Conservation (phyloP, 345 rosid species). For the Lepidium didymum region DNA sequence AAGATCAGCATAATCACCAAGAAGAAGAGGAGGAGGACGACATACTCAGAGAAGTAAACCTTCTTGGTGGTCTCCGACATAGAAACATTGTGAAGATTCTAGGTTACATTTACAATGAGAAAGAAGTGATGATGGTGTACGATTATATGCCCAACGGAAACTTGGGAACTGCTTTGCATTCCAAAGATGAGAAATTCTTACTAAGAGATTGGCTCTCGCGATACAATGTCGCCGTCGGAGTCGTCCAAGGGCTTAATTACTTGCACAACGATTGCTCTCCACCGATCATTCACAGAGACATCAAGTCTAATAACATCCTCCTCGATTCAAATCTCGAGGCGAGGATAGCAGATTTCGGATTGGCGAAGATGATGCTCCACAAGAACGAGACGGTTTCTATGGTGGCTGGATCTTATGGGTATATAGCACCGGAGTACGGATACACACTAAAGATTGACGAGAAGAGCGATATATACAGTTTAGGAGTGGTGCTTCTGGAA, state of each 20-base stretch:
- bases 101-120: conserved; percentile 82
- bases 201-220: conserved; percentile 89
- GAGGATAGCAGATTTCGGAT: conserved; percentile 82
- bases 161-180: conserved; percentile 71
- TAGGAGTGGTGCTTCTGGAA: conserved; percentile 75
- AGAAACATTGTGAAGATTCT: conserved; percentile 69
- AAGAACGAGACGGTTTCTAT: conserved; percentile 80
- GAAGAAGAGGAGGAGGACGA: conserved; percentile 37
- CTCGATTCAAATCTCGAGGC: conserved; percentile 68
- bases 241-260: conserved; percentile 82
- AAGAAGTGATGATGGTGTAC: conserved; percentile 64
- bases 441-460: conserved; percentile 78
- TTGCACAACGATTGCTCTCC: conserved; percentile 85
- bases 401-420: conserved; percentile 94
- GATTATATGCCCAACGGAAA: conserved; percentile 88
- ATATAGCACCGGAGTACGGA: conserved; percentile 92
- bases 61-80: conserved; percentile 74
- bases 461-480: conserved; percentile 85
- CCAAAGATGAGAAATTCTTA: conserved; percentile 49
- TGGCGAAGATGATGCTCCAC: conserved; percentile 78
- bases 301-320: conserved; percentile 81
- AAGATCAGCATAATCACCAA: conserved; percentile 25
- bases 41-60: conserved; percentile 60
- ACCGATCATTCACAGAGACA: conserved; percentile 82
- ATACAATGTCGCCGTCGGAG: conserved; percentile 76